Base-by-base conservation (phyloP, 2,329 filamentous ascomycete genomes). In the Allantophomopsis cytisporea region DNA sequence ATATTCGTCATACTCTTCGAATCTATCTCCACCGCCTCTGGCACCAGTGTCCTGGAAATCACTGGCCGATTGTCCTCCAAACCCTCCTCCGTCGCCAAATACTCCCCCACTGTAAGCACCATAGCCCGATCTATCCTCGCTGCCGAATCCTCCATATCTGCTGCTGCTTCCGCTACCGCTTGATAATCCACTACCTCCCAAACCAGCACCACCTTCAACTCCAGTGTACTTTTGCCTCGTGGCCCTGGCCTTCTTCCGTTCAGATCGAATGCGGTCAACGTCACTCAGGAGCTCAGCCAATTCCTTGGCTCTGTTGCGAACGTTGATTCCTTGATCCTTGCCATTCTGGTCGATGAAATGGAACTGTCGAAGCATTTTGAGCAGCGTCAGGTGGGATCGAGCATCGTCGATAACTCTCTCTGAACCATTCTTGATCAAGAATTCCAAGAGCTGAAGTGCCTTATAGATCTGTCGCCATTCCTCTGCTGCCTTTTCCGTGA, bases 381-480 rank as follows among this genome's bases (percentile, higher is more conserved):
- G 73, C 8, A 96, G 77, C 13, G 89, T 93, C 45, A 98, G 76
- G 60, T 98, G 91, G 42, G 88, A 88, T 51, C 91, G 79, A 42
- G 91, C 91, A 62, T 98, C 91, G 61, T 98, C 91, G 48, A 98
- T 89, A 31, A 98, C 91, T 40, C 91, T 76, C 61, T 98, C 91
- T 11, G 91, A 96, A 45, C 91, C 91, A 60, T 98, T 91, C 69
- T 98, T 98, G 64, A 98, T 82, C 23, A 98, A 74, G 56, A 94
- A 94, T 60, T 98, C 89, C 57, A 98, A 80, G 41, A 98, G 72
- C 69, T 96, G 91, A 17, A 98, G 78, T 8, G 86, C 82, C 69
- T 98, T 98, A 73, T 98, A 98, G 56, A 98, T 98, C 61, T 98
- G 91, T 50, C 91, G 77, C 91, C 91, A 98, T 64, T 98, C 91